Evolutionary conservation across 495 filamentous ascomycete genomes (phyloP).

Genomic region (Glonium stellatum): DNA sequence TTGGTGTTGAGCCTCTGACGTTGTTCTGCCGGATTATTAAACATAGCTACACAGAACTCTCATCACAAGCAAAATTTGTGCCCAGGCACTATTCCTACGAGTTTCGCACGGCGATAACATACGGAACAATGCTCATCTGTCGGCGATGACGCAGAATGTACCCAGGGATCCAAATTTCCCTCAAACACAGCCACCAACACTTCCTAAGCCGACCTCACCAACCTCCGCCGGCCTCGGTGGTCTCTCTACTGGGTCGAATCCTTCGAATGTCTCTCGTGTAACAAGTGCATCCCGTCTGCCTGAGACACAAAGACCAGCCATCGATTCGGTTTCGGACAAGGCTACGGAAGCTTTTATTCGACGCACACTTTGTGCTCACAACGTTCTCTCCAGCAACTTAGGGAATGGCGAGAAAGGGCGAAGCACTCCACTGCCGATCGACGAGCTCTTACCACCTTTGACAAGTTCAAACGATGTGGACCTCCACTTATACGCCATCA

Average conservation of each 20-base stretch:
- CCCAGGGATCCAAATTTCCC: slow-evolving; percentile 14
- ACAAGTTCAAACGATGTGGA: slow-evolving; percentile 91
- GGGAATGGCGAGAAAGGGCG: slow-evolving; percentile 29
- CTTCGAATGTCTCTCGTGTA: slow-evolving; percentile 12
- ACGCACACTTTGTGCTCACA: slow-evolving; percentile 55
- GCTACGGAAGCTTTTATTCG: slow-evolving; percentile 55
- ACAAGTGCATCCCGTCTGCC: slow-evolving; percentile 11
- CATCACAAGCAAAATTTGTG: not conserved
- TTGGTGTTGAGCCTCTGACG: slow-evolving; percentile 13
- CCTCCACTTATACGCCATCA: slow-evolving; percentile 81
- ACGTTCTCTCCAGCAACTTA: slow-evolving; percentile 29
- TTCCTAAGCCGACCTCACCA: slow-evolving; percentile 5
- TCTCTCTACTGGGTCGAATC: not conserved
- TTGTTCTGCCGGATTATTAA: not conserved
- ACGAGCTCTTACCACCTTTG: slow-evolving; percentile 80
- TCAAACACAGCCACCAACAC: slow-evolving; percentile 14
- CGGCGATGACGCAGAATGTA: slow-evolving; percentile 21
- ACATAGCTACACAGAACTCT: not conserved
- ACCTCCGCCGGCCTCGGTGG: not conserved
- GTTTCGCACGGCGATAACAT: not conserved
- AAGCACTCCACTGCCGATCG: slow-evolving; percentile 50
- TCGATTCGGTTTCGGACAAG: slow-evolving; percentile 47
- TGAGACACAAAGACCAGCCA: slow-evolving; percentile 19
- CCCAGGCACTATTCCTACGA: not conserved
- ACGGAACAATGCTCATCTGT: slow-evolving; percentile 15